phyloP scores from a whole-genome alignment of 371 early-diverging fungal species.

The Smittium culicis region DNA sequence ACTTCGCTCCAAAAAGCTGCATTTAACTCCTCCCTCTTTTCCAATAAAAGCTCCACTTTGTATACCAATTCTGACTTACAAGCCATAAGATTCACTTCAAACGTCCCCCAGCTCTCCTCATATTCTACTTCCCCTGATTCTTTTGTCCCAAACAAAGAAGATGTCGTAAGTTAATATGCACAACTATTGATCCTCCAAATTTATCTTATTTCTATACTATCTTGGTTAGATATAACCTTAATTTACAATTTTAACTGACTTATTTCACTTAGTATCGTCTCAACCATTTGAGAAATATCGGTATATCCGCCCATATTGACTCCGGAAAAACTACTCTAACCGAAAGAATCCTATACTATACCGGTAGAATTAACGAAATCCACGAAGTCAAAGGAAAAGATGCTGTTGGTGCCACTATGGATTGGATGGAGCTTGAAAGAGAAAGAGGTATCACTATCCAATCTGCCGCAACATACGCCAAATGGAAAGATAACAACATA shows the following conservation, averaged over 20 bases:
- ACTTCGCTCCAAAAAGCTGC: no score
- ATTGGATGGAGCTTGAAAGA: conserved; percentile 95
- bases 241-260: neutral
- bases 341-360: conserved; percentile 91
- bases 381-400: conserved; percentile 96
- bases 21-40: no score
- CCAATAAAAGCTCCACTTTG: no score
- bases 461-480: conserved; percentile 73
- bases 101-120: neutral
- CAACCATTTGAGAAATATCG: conserved; percentile 74
- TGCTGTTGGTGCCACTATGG: conserved; percentile 97
- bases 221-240: neutral
- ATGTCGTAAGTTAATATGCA: neutral
- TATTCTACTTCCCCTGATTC: neutral
- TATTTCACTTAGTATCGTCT: conserved; percentile 30
- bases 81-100: neutral
- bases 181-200: neutral
- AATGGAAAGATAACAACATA: conserved; percentile 66
- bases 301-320: conserved; percentile 98
- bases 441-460: conserved; percentile 92
- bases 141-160: neutral
- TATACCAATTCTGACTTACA: no score
- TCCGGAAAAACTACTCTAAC: conserved; percentile 96
- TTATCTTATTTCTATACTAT: neutral
- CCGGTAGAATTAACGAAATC: conserved; percentile 89